phyloP scores from a whole-genome alignment of 768 basidiomycete species.

The Termitomyces sp. region DNA sequence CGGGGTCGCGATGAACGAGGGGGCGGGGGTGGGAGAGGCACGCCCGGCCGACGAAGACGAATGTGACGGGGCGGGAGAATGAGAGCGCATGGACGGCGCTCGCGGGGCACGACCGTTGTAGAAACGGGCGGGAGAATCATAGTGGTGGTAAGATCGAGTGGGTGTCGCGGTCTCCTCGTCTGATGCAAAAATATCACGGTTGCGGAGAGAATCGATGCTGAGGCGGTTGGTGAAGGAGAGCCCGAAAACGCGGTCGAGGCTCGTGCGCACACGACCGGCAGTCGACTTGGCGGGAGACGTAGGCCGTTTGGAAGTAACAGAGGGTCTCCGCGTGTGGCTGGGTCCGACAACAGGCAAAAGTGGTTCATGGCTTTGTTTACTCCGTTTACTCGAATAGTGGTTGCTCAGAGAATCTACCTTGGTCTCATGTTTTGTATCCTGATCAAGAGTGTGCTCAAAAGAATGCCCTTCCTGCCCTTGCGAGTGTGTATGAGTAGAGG shows the following conservation, averaged over 20 bases:
- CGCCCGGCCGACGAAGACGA: slow-evolving; percentile 10
- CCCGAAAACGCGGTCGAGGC: slow-evolving; percentile 56
- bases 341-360: slow-evolving; percentile 52
- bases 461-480: slow-evolving; percentile 9
- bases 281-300: slow-evolving; percentile 17
- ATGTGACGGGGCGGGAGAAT: slow-evolving; percentile 18
- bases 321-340: slow-evolving; percentile 20
- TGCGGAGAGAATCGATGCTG: slow-evolving; percentile 44
- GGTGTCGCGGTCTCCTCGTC: slow-evolving; percentile 10
- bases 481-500: neutral
- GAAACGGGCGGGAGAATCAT: slow-evolving; percentile 24
- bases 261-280: slow-evolving; percentile 42
- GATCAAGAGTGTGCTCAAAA: slow-evolving; percentile 8
- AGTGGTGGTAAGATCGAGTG: slow-evolving; percentile 6
- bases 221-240: slow-evolving; percentile 43
- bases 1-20: slow-evolving; percentile 16
- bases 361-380: slow-evolving; percentile 69
- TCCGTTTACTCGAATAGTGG: slow-evolving; percentile 31
- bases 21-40: slow-evolving; percentile 5
- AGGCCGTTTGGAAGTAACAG: slow-evolving; percentile 11
- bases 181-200: slow-evolving; percentile 7
- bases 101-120: neutral
- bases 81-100: slow-evolving; percentile 25
- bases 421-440: slow-evolving; percentile 2
- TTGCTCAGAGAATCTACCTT: slow-evolving; percentile 3